Percentiles rank a stretch among this genome's conserved stretches.
These are phyloP conservation scores for Yarrowia sp. DNA, from an alignment of 805 yeast genomes.

Conservation along the genomic window DNA sequence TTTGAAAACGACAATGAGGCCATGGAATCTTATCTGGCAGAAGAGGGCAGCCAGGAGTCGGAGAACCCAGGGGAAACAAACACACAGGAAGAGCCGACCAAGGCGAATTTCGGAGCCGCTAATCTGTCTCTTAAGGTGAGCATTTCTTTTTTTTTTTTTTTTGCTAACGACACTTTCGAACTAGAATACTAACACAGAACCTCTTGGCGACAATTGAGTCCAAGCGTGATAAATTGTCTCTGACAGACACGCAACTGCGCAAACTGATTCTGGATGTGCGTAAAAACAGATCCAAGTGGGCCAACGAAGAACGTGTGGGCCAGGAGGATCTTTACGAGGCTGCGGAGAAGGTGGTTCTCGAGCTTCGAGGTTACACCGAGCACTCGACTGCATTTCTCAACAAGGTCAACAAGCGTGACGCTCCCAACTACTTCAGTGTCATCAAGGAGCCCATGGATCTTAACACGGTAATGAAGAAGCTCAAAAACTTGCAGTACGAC, in stretches of 20 bases:
- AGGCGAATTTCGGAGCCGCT: conserved; percentile 63
- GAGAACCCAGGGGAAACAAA: neutral
- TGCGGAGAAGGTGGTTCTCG: conserved; percentile 90
- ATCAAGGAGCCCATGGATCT: conserved; percentile 96
- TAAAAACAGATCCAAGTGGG: conserved; percentile 96
- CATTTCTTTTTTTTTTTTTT: neutral
- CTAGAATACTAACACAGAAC: conserved; percentile 45
- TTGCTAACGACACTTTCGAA: too few species aligned
- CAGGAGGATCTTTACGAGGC: conserved; percentile 98
- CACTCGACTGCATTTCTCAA: conserved; percentile 95
- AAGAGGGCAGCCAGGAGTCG: conserved; percentile 47
- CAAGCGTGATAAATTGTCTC: conserved; percentile 63
- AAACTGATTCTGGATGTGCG: conserved; percentile 87
- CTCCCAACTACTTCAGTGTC: conserved; percentile 89
- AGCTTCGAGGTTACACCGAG: conserved; percentile 86
- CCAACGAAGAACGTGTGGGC: conserved; percentile 89
- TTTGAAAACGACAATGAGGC: conserved; percentile 72
- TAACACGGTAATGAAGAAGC: conserved; percentile 86
- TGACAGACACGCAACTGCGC: conserved; percentile 80
- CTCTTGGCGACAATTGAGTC: conserved; percentile 73
- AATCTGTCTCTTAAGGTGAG: conserved; percentile 59
- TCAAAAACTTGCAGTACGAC: conserved; percentile 75
- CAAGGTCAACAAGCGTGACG: conserved; percentile 95
- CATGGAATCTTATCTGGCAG: conserved; percentile 70
- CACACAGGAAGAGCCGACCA: conserved; percentile 25